Evolutionary conservation across 148 eudicot genomes (phyloP).

Genomic region (Salicornia ramosissima): DNA sequence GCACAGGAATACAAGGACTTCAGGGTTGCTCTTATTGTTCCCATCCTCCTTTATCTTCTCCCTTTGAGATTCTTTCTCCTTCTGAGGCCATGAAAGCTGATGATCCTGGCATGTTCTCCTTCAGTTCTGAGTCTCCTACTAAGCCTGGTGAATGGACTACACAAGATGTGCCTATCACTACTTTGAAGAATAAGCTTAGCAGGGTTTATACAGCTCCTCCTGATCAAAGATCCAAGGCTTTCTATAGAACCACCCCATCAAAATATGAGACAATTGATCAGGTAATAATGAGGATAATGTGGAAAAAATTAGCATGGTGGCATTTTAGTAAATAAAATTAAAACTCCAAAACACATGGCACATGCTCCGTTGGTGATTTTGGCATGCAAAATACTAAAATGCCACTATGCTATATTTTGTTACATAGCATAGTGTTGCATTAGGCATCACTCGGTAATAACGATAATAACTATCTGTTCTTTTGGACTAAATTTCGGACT

Average conservation of each 20-base stretch:
- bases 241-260: conserved; percentile 56
- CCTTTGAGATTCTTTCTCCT: conserved; percentile 69
- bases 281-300: conserved; percentile 35
- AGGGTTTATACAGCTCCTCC: conserved; percentile 73
- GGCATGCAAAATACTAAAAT: too few species aligned
- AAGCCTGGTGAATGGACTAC: conserved; percentile 65
- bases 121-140: conserved; percentile 51
- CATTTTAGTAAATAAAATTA: too few species aligned
- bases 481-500: too few species aligned
- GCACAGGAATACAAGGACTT: conserved; percentile 64
- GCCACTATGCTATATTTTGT: too few species aligned
- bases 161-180: conserved; percentile 59
- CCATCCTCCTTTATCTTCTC: conserved; percentile 66
- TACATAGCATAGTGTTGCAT: too few species aligned
- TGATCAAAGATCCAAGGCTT: conserved; percentile 54
- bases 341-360: too few species aligned
- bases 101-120: conserved; percentile 61
- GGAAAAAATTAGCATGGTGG: too few species aligned
- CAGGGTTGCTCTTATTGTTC: conserved; percentile 66
- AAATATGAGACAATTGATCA: conserved; percentile 85
- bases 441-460: too few species aligned
- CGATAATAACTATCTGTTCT: too few species aligned
- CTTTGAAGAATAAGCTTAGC: conserved; percentile 76
- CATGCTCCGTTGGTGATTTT: too few species aligned
- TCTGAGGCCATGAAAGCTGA: conserved; percentile 74